Percentiles rank a stretch among this genome's conserved stretches.
Evolutionary conservation across 495 filamentous ascomycete species (phyloP).

Genomic region (Penicillium fimorum): DNA sequence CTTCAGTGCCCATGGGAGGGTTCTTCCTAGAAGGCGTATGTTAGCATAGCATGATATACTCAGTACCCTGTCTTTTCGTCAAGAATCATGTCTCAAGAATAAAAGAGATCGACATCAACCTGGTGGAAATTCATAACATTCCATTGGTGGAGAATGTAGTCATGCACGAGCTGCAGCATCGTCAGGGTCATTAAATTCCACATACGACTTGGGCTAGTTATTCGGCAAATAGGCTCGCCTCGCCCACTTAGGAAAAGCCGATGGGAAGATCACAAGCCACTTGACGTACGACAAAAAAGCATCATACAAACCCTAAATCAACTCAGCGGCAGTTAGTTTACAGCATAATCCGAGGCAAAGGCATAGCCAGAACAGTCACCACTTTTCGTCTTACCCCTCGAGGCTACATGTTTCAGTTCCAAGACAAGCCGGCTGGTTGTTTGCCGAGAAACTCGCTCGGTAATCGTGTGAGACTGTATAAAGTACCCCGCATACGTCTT

Average conservation of each 20-base stretch:
- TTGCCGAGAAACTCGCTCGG: constrained; percentile 1
- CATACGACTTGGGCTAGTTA: constrained; percentile 1
- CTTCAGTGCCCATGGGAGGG: neutral
- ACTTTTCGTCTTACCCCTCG: neutral
- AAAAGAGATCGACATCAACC: neutral
- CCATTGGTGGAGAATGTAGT: constrained; percentile 10
- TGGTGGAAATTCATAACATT: constrained; percentile 3
- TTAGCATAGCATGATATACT: neutral
- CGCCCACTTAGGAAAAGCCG: neutral
- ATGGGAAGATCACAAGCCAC: neutral
- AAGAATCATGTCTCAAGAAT: constrained; percentile 2
- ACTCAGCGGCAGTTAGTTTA: neutral
- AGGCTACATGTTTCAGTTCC: neutral
- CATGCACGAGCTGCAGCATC: constrained; percentile 10
- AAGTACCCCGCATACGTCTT: too few species aligned
- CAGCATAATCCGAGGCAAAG: neutral
- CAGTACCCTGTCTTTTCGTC: neutral
- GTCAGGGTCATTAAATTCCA: constrained; percentile 7
- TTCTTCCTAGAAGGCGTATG: neutral
- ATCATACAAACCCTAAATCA: neutral
- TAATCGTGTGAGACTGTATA: neutral
- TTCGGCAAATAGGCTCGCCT: neutral
- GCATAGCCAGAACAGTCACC: neutral
- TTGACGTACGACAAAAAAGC: constrained; percentile 1
- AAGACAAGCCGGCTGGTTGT: neutral